Evolutionary conservation across 257 asterid species (phyloP), one percentile per base, ranked within the genome.

Genomic region (Penstemon eatonii): DNA sequence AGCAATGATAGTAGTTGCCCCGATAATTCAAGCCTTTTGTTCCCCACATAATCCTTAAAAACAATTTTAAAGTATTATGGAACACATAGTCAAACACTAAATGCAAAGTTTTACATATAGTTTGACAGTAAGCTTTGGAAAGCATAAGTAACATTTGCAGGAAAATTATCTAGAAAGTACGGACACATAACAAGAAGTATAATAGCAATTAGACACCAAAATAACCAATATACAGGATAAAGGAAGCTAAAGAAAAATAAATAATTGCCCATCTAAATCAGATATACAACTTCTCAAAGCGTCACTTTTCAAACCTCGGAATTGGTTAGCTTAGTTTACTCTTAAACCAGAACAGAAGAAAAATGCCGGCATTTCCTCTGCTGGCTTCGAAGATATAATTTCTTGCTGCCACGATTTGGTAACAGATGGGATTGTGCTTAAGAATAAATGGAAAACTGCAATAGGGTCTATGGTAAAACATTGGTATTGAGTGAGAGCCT

Each of bases 11-110:
- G 67, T 65, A 90, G 62, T 76, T 93, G 97, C 66, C 97, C 97
- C 53, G 99, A 90, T 18, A 93, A 88, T 81, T 93, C 99, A 79
- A 93, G 68, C 68, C 97, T 86, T 80, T 93, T 93, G 85, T 90
- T 93, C 73, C 99, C 99, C 66, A 91, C 96, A 58, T 93, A 93
- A 78, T 93, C 99, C 96, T 91, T 56, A 39, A 25, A 73, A 73
- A 70, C 2, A 77, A 11, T 10, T 25, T 42, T 52, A 50, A 50
- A 25, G 33, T 25, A 25, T 25, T 25, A 25, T 25, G 13, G 13
- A 60, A 64, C 51, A 59, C 51, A 70, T 47, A 59, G 71, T 60
- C 41, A 15, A 65, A 68, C 38, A 59, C 44, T 56, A 66, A 67
- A 70, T 19, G 60, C 7, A 41, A 69, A 39, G 47, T 45, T 49